Conservation (phyloP, 176 grass and related monocot species). For the Cenchrus americanus region DNA sequence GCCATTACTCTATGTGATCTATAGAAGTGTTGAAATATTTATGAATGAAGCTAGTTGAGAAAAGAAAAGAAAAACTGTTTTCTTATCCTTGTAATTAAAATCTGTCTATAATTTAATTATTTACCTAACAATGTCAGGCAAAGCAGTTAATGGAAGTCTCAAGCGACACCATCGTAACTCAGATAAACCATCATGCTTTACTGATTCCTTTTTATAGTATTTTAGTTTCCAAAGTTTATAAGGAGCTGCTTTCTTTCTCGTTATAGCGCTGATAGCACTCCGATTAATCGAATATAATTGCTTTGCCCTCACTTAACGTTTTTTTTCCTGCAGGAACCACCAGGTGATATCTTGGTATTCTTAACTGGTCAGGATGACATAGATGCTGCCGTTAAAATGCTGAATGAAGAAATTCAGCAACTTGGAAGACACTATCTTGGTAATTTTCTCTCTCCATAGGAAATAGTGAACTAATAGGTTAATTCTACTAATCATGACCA, state of each 20-base stretch:
- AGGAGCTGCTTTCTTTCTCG: conserved; percentile 7
- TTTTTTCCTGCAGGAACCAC: conserved; percentile 59
- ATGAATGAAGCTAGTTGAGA: not conserved
- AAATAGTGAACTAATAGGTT: conserved; percentile 32
- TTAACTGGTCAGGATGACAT: conserved; percentile 97
- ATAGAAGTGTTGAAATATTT: conserved; percentile 6
- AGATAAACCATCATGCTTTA: not conserved
- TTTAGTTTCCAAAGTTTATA: conserved; percentile 23
- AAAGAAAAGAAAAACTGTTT: not conserved
- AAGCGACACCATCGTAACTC: not conserved
- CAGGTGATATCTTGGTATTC: conserved; percentile 95
- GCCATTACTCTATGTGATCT: not conserved
- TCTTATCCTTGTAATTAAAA: conserved; percentile 29
- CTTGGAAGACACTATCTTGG: conserved; percentile 56
- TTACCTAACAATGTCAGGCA: conserved; percentile 1
- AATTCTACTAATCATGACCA: conserved; percentile 16
- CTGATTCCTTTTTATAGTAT: not conserved
- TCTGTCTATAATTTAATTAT: not conserved
- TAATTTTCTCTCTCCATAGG: conserved; percentile 37
- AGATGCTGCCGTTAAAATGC: conserved; percentile 74
- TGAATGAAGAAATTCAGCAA: conserved; percentile 70
- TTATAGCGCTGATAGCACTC: not conserved
- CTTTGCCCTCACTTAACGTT: conserved; percentile 4
- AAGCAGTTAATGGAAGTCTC: conserved; percentile 11
- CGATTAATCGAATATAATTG: not conserved